Conservation (phyloP, 1,284 basidiomycete species). For the Spongispora temasekensis region DNA sequence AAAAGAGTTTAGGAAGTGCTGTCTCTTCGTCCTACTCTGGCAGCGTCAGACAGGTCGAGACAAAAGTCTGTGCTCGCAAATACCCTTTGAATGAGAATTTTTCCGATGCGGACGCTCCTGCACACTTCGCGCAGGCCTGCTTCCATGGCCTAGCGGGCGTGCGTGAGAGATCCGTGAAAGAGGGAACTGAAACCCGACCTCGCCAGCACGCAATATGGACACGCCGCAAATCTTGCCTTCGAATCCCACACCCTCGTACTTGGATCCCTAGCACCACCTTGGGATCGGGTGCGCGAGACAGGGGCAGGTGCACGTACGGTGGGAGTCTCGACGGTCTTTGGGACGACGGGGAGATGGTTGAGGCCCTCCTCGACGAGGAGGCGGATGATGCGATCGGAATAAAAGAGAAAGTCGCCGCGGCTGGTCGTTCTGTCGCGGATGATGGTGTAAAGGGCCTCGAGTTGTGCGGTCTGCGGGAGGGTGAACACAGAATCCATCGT, state of each 20-base stretch:
- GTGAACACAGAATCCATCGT: slow-evolving; percentile 91
- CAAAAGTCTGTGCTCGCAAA: slow-evolving; percentile 14
- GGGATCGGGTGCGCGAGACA: neutral
- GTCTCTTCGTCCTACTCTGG: slow-evolving; percentile 85
- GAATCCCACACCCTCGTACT: slow-evolving; percentile 88
- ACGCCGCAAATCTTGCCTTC: slow-evolving; percentile 95
- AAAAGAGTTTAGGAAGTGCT: slow-evolving; percentile 86
- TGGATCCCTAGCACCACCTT: slow-evolving; percentile 57
- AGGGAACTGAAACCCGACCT: slow-evolving; percentile 40
- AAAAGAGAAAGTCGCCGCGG: slow-evolving; percentile 96
- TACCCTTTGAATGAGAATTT: slow-evolving; percentile 94
- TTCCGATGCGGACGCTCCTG: slow-evolving; percentile 87
- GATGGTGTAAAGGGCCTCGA: slow-evolving; percentile 95
- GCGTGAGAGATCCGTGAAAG: neutral
- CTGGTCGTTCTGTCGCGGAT: slow-evolving; percentile 86
- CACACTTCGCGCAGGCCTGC: slow-evolving; percentile 93
- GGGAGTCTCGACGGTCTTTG: slow-evolving; percentile 80
- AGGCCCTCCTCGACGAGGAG: slow-evolving; percentile 84
- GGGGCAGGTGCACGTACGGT: slow-evolving; percentile 50
- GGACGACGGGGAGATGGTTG: slow-evolving; percentile 92
- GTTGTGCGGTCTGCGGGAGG: slow-evolving; percentile 84
- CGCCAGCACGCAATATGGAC: slow-evolving; percentile 87
- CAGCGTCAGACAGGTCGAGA: slow-evolving; percentile 5
- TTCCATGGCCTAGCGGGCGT: slow-evolving; percentile 76
- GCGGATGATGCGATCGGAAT: slow-evolving; percentile 81